Base-by-base conservation (phyloP, 345 rosid genomes). In the Trapa bicornis region DNA sequence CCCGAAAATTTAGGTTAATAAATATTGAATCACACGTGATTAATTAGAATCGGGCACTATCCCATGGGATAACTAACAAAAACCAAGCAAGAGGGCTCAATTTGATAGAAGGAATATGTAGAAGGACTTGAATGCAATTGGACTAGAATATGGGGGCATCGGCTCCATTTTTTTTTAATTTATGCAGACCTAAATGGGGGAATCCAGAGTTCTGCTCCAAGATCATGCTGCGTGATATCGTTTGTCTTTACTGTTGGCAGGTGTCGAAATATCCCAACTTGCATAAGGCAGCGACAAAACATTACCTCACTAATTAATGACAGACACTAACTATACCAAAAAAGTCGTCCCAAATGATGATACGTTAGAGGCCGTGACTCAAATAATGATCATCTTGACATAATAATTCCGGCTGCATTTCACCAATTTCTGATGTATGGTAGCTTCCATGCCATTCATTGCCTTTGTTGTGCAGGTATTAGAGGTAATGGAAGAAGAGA, bases 401-500 rank as follows among this genome's bases (percentile, higher is more conserved):
- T 22, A 22, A 22, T 22, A 22, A 22, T 22, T 22, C 29, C 29
- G 29, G 29, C 29, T 22, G 29, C 29, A 22, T 22, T 22, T 22
- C 29, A 22, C 29, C 29, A 22, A 22, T 22, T 22, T 22, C 29
- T 22, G 29, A 22, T 22, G 29, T 22, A 22, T 54, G 48, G 37
- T 10, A 29, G n/a, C 58, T 11, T 37, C 58, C 42, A n/a, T 39
- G 9, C 0, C 22, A 10, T 57, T 22, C 29, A 22, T 22, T 37
- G 43, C 42, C 6, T 33, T 70, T 47, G 42, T 57, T 57, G 62
- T 58, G 29, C 77, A 94, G 99, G 85, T 89, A 29, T 62, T 94
- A 73, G 87, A 86, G 58, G 85, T 83, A 37, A 82, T 94, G 74
- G 70, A 71, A 52, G 89, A 79, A 32, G 96, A 75, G 61, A 80